A percentile compares a stretch with the other conserved stretches of the same genome.
These are phyloP conservation scores for Biscutella laevigata DNA, from an alignment of 441 rosid species.

Conservation along the genomic window DNA sequence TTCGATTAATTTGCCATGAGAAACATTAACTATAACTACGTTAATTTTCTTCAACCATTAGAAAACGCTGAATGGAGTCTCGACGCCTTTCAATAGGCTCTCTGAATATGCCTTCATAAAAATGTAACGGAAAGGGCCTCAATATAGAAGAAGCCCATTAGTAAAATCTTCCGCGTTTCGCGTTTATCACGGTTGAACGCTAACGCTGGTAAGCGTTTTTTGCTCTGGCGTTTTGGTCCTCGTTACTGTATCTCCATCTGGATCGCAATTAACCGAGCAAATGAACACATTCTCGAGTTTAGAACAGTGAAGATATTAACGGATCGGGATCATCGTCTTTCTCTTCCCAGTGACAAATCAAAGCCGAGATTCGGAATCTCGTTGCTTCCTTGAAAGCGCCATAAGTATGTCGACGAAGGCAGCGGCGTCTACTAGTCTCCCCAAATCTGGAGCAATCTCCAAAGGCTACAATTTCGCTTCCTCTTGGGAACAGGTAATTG, in stretches of 20 bases:
- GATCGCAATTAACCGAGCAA: slow-evolving; percentile 4
- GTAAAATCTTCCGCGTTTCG: not conserved
- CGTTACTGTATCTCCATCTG: not conserved
- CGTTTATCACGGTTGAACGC: slow-evolving; percentile 1
- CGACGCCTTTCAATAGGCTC: too few species aligned
- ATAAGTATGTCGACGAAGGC: slow-evolving; percentile 44
- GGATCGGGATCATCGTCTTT: slow-evolving; percentile 8
- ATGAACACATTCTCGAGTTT: slow-evolving; percentile 9
- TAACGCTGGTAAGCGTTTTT: not conserved
- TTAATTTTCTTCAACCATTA: too few species aligned
- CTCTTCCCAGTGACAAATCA: slow-evolving; percentile 1
- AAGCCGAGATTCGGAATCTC: not conserved
- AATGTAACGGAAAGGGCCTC: too few species aligned
- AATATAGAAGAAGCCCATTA: too few species aligned
- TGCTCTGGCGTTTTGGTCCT: slow-evolving; percentile 3
- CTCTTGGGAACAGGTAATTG: slow-evolving; percentile 84
- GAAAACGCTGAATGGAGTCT: too few species aligned
- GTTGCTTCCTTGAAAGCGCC: not conserved
- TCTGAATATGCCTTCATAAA: too few species aligned
- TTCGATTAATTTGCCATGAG: too few species aligned
- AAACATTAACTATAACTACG: too few species aligned
- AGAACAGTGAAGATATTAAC: not conserved
- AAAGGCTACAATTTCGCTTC: slow-evolving; percentile 95
- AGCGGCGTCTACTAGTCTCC: slow-evolving; percentile 40
- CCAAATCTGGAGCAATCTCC: slow-evolving; percentile 75